Conservation (phyloP, 2,329 filamentous ascomycete species). For the Phoma sp. region DNA sequence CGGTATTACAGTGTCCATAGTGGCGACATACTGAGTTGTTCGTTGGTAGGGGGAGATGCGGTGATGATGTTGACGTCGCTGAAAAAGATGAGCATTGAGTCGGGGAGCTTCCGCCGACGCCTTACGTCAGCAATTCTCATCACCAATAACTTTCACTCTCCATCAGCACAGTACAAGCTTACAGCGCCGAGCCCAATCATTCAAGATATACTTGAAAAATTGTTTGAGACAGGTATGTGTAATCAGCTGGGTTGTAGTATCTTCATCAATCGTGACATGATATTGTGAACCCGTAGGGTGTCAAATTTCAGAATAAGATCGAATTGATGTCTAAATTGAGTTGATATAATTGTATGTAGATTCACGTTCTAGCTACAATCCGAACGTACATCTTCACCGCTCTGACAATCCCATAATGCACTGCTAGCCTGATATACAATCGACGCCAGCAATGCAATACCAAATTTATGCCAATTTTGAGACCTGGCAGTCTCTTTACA, state of each 20-base stretch:
- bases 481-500: constrained; percentile 20
- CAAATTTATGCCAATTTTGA: constrained; percentile 22
- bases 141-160: neutral
- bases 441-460: constrained; percentile 14
- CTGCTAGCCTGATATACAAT: neutral
- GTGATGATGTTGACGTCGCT: constrained; percentile 28
- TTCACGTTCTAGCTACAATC: constrained; percentile 5
- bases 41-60: constrained; percentile 7
- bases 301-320: neutral
- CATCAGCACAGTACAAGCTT: too few species aligned
- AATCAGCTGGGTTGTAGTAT: too few species aligned
- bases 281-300: too few species aligned
- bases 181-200: too few species aligned
- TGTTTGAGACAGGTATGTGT: too few species aligned
- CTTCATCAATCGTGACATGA: too few species aligned
- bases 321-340: too few species aligned
- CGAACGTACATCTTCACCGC: neutral
- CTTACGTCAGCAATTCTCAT: constrained; percentile 3
- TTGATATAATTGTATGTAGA: neutral
- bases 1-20: neutral
- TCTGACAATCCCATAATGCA: neutral
- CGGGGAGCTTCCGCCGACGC: constrained; percentile 8
- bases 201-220: neutral
- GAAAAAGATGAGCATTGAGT: too few species aligned
- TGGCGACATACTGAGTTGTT: constrained; percentile 14